Evolutionary conservation across 164 flowering plant genomes (phyloP).

Genomic region (Cinnamomum micranthum): DNA sequence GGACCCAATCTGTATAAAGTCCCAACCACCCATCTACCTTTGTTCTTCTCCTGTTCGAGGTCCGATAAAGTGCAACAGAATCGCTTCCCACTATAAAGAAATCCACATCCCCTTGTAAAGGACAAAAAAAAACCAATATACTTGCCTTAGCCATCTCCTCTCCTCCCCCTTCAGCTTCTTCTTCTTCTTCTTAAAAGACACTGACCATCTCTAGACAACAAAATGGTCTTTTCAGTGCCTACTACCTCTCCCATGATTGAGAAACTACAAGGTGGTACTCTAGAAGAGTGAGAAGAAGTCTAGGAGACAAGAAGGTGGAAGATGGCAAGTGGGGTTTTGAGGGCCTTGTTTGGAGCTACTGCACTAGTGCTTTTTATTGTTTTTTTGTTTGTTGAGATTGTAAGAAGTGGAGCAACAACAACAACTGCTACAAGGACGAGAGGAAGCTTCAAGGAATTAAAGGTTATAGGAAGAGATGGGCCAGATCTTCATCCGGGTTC

Average conservation of each 20-base stretch:
- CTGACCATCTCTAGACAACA: too few relatives aligned
- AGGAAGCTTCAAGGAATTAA: conserved; percentile 18
- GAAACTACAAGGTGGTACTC: conserved; percentile 5
- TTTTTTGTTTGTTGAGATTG: conserved; percentile 27
- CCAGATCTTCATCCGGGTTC: conserved; percentile 15
- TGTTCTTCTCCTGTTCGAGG: conserved; percentile 34
- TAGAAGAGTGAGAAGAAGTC: neutral
- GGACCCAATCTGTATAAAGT: conserved; percentile 31
- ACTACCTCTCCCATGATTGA: neutral
- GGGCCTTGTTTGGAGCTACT: conserved; percentile 25
- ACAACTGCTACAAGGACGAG: neutral
- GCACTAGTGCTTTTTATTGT: conserved; percentile 25
- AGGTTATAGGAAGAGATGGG: conserved; percentile 19
- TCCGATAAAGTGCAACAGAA: conserved; percentile 47
- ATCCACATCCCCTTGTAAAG: conserved; percentile 14
- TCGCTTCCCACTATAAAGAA: conserved; percentile 51
- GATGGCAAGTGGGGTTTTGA: conserved; percentile 16
- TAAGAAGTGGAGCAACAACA: conserved; percentile 20
- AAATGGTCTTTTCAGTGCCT: neutral
- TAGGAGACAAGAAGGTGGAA: neutral
- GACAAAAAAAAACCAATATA: neutral
- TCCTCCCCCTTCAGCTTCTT: neutral
- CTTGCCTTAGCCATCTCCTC: conserved; percentile 8
- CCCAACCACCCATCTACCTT: conserved; percentile 37
- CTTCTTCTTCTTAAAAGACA: too few relatives aligned